Evolutionary conservation across 257 asterid species (phyloP), one percentile per base, ranked within the genome.

Genomic region (Lavandula angustifolia): DNA sequence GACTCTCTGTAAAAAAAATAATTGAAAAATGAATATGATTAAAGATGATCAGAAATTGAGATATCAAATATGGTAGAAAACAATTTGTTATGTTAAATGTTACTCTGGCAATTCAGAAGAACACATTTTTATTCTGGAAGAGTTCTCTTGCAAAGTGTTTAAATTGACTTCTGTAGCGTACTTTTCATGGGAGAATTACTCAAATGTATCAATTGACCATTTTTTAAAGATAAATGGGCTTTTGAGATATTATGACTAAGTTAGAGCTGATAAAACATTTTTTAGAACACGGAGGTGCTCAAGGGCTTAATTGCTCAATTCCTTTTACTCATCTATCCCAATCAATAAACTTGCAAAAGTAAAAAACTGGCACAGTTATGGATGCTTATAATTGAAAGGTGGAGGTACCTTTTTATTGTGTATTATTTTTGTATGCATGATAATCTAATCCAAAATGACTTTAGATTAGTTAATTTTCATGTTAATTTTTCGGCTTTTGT

Each of bases 141-240:
- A 13, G 56, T 31, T 46, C 3, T 62, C 56, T 42, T 42, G 42
- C 9, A n/a, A 31, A 31, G 55, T 44, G 38, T 60, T 60, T 12
- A 22, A 43, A 60, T 27, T 60, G 6, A 43, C 43, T n/a, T 7
- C 3, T 13, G 29, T 43, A 12, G 7, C 54, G 27, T 29, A 16
- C 7, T 3, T 31, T 46, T 31, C 9, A 13, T 46, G 4, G 8
- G 8, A 32, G 29, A 43, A 33, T 14, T 29, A 9, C 32, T 34
- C 46, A 11, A 38, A 4, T 46, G 66, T 47, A 29, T 47, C 8
- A 31, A 7, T 61, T 46, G 43, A 29, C 17, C 13, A 61, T 61
- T 1, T 43, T 17, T 42, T 60, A 4, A 14, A 2, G 17, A 18
- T 5, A 14, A 38, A 8, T 2, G 6, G 11, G 6, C 6, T 1